Base-by-base conservation (phyloP, 1,139 yeast genomes). In the Scheffersomyces quercinus region DNA sequence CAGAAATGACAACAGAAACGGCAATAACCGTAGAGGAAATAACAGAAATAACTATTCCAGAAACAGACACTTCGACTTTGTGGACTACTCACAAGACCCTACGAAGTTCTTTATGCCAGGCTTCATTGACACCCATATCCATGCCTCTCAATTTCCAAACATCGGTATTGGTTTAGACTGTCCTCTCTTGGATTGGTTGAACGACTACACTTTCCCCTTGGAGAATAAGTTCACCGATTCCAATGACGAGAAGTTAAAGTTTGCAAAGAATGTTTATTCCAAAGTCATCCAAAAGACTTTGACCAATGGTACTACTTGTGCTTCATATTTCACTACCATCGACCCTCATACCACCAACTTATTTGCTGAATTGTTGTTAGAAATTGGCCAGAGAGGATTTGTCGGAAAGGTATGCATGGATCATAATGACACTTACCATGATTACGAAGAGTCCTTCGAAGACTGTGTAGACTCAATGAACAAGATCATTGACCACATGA, bases 91-190 rank as follows among this genome's bases (percentile, higher is more conserved):
- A n/a, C 45, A 54, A 8, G 60, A 63, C 32, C 57, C 64, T 15
- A 50, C 65, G 40, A 66, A 75, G 42, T 90, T 91, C 61, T 81
- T 85, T 55, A 81, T 88, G 56, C 99, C 99, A 0, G 99, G 99
- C 1, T 90, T 93, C 55, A 71, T 93, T 11, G 99, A 93, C 59
- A 90, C 98, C 1, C 99, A 93, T 60, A 89, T 90, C 48, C 99
- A 93, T 62, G 97, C 98, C 0, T 86, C 98, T 4, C 99, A 93
- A 66, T 93, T 82, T 61, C 97, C 98, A n/a, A 93, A 93, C 62
- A 76, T 81, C 39, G 98, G 98, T 1, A 81, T 93, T 34, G 95
- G 95, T 48, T 90, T 96, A 37, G 88, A 85, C 49, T 73, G 88
- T 1, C 95, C 96, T 1, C 71, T 93, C 41, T 71, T 93, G 43